phyloP scores from a whole-genome alignment of 495 filamentous ascomycete genomes.

The Aspergillus taichungensis region DNA sequence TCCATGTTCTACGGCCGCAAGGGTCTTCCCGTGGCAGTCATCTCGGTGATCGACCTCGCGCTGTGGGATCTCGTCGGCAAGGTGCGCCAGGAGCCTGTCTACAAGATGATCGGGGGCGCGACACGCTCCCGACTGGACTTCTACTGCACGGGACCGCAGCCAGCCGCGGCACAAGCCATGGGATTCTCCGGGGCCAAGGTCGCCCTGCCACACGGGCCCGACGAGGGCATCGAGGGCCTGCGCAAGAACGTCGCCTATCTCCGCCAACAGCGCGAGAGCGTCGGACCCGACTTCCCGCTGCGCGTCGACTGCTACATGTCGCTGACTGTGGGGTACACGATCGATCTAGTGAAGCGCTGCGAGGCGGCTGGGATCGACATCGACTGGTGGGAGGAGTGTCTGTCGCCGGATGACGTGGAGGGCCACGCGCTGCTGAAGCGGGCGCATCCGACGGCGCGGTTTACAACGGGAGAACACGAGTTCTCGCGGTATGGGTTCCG shows the following conservation, averaged over 20 bases:
- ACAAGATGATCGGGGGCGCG: constrained; percentile 84
- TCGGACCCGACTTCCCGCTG: constrained; percentile 83
- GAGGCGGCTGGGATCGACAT: constrained; percentile 73
- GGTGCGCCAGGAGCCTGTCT: constrained; percentile 83
- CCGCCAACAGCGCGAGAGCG: constrained; percentile 68
- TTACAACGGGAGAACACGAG: constrained; percentile 93
- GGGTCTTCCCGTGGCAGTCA: constrained; percentile 79
- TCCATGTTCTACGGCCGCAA: constrained; percentile 96
- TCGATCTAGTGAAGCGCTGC: constrained; percentile 75
- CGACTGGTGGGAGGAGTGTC: constrained; percentile 94
- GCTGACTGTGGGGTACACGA: constrained; percentile 83
- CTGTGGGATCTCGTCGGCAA: constrained; percentile 89
- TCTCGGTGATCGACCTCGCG: constrained; percentile 86
- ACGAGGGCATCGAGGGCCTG: constrained; percentile 71
- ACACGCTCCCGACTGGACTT: constrained; percentile 75
- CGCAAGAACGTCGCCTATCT: constrained; percentile 85
- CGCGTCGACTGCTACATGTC: constrained; percentile 98
- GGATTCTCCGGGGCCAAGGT: constrained; percentile 88
- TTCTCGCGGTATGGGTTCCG: constrained; percentile 90
- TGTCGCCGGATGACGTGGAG: constrained; percentile 82
- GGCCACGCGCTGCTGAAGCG: constrained; percentile 81
- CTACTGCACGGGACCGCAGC: constrained; percentile 89
- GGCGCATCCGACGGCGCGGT: constrained; percentile 82
- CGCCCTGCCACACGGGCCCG: constrained; percentile 77
- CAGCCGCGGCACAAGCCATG: constrained; percentile 64